Conservation (phyloP, 345 rosid genomes). For the Euphorbia pulcherrima region DNA sequence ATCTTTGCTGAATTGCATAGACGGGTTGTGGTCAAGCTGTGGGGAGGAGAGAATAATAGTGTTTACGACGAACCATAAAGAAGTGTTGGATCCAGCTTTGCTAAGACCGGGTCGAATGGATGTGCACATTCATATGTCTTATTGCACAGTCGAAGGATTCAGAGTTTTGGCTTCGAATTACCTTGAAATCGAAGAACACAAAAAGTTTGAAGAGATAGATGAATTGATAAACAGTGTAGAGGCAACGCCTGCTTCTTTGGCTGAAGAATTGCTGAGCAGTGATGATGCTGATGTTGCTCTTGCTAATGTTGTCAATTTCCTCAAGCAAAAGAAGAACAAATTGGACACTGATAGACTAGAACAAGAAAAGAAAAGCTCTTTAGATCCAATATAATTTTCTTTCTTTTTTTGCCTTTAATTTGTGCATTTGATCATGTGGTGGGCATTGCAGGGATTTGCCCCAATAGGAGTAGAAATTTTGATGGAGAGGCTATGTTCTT, state of each 20-base stretch:
- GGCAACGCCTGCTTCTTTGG: constrained; percentile 30
- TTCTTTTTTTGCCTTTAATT: no score
- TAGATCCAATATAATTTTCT: no score
- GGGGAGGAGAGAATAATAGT: constrained; percentile 8
- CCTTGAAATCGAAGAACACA: constrained; percentile 30
- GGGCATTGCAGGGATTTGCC: no score
- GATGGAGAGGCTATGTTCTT: no score
- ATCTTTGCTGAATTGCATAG: background rate
- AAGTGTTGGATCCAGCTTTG: constrained; percentile 28
- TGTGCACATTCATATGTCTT: constrained; percentile 40
- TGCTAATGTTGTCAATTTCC: constrained; percentile 30
- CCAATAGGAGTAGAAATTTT: no score
- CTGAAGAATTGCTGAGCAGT: constrained; percentile 36
- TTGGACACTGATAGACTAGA: background rate
- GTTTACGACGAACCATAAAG: constrained; percentile 30
- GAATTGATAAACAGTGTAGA: constrained; percentile 27
- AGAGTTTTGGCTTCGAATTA: constrained; percentile 41
- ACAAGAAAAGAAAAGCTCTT: no score
- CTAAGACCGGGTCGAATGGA: constrained; percentile 19
- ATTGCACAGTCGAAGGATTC: constrained; percentile 40
- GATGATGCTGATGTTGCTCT: constrained; percentile 40
- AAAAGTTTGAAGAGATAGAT: constrained; percentile 29
- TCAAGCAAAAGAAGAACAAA: constrained; percentile 36
- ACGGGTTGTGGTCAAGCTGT: constrained; percentile 7
- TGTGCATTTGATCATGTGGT: no score